Conservation (phyloP, 129 eudicot species). For the Logfia minima region DNA sequence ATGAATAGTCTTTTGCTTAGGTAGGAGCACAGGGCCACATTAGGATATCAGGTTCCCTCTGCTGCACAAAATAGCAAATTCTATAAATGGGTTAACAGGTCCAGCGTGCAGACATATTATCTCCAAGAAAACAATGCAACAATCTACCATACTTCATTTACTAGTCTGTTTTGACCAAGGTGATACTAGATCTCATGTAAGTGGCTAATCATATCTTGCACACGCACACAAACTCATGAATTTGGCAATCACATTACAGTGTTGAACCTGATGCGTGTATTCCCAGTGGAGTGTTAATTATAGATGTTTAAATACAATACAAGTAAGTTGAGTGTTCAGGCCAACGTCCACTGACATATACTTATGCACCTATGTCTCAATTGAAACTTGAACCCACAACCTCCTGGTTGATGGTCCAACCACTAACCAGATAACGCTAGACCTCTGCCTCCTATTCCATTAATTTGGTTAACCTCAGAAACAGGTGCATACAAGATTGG, state of each 20-base stretch:
- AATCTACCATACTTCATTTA: not conserved
- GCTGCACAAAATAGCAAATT: not conserved
- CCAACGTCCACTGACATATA: not conserved
- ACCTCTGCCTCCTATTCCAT: not conserved
- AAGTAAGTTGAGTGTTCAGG: conserved; percentile 6
- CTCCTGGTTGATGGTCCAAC: not conserved
- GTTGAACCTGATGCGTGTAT: not conserved
- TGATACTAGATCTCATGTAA: not conserved
- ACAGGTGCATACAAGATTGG: not conserved
- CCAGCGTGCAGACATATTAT: not conserved
- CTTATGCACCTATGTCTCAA: too few relatives aligned
- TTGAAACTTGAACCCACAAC: too few relatives aligned
- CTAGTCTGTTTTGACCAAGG: not conserved
- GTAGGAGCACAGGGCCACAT: not conserved
- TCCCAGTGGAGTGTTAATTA: not conserved
- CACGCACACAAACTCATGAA: not conserved
- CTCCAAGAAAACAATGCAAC: not conserved
- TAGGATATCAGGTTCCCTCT: not conserved
- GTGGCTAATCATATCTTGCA: not conserved
- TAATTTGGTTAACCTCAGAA: not conserved
- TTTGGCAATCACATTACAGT: not conserved
- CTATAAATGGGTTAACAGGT: not conserved
- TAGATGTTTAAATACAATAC: not conserved
- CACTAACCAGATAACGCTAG: not conserved
- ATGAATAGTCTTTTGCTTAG: not conserved